These are phyloP conservation scores for Dothideomycetidae sp. DNA, from an alignment of 2,329 filamentous ascomycete genomes.

Conservation along the genomic window DNA sequence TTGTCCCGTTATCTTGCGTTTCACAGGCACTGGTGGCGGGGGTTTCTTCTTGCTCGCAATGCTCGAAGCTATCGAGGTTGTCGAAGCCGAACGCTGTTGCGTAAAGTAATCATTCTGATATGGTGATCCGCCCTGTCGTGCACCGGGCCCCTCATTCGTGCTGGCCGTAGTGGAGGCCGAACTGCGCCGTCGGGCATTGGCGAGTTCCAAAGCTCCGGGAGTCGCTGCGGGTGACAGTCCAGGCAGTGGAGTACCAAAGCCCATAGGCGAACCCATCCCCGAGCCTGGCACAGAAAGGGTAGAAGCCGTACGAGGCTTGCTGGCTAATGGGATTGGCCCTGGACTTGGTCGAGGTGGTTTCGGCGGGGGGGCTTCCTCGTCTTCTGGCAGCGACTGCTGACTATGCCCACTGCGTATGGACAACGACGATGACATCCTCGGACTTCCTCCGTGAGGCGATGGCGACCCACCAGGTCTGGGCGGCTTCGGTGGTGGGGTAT, in stretches of 20 bases:
- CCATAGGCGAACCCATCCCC: not conserved
- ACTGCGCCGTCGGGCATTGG: conserved; percentile 7
- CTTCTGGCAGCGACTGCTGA: conserved; percentile 14
- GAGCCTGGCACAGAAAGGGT: conserved; percentile 6
- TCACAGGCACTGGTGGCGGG: conserved; percentile 55
- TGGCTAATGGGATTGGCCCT: conserved; percentile 8
- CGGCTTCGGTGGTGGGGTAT: conserved; percentile 20
- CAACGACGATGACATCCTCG: conserved; percentile 1
- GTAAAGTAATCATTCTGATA: conserved; percentile 28
- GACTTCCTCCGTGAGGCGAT: not conserved
- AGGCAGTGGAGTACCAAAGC: conserved; percentile 5
- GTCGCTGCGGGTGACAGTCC: conserved; percentile 7
- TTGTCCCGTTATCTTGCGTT: conserved; percentile 39
- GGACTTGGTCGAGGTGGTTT: conserved; percentile 20
- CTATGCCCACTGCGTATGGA: conserved; percentile 1
- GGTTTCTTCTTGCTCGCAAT: conserved; percentile 54
- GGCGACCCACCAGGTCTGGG: conserved; percentile 17
- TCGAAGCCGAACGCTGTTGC: conserved; percentile 25
- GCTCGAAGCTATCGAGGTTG: conserved; percentile 22
- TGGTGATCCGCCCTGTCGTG: conserved; percentile 2
- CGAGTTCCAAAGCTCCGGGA: not conserved
- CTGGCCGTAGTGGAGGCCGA: conserved; percentile 7
- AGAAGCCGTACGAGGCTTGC: conserved; percentile 11
- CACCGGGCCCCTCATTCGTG: not conserved
- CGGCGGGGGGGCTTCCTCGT: conserved; percentile 18